Conservation (phyloP, 805 yeast species). For the Candida pseudoglaebosa region DNA sequence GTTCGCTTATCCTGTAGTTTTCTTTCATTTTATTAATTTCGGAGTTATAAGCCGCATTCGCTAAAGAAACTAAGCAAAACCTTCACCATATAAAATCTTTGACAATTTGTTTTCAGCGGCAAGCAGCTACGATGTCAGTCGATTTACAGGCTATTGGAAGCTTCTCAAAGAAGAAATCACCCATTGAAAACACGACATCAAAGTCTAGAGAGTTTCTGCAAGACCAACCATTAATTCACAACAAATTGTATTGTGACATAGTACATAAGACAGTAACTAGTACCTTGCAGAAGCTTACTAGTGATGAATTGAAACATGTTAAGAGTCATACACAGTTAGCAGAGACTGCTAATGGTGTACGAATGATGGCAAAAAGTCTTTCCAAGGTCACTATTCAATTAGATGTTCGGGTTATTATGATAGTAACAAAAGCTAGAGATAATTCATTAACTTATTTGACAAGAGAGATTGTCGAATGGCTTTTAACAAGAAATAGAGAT, state of each 20-base stretch:
- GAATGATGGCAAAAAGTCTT: constrained; percentile 68
- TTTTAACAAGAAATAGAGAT: constrained; percentile 39
- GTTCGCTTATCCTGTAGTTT: too few relatives aligned
- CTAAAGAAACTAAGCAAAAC: neutral
- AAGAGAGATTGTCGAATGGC: constrained; percentile 76
- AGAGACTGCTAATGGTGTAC: constrained; percentile 76
- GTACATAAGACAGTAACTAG: constrained; percentile 10
- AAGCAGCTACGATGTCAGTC: neutral
- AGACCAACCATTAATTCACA: constrained; percentile 25
- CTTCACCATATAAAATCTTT: too few relatives aligned
- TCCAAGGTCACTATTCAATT: constrained; percentile 68
- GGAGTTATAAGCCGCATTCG: neutral
- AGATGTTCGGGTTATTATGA: constrained; percentile 66
- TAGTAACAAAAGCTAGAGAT: constrained; percentile 89
- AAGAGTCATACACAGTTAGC: constrained; percentile 72
- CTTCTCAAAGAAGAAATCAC: constrained; percentile 3
- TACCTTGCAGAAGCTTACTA: constrained; percentile 22
- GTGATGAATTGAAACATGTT: constrained; percentile 49
- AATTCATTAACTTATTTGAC: constrained; percentile 72
- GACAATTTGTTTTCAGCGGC: too few relatives aligned
- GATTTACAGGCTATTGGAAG: neutral
- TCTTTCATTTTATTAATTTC: neutral
- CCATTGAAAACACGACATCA: constrained; percentile 4
- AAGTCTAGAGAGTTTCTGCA: constrained; percentile 3
- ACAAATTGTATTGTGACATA: constrained; percentile 26